Evolutionary conservation across 1,284 basidiomycete genomes (phyloP), one percentile per base, ranked within the genome.

Genomic region (Phylloboletellus chloephorus): DNA sequence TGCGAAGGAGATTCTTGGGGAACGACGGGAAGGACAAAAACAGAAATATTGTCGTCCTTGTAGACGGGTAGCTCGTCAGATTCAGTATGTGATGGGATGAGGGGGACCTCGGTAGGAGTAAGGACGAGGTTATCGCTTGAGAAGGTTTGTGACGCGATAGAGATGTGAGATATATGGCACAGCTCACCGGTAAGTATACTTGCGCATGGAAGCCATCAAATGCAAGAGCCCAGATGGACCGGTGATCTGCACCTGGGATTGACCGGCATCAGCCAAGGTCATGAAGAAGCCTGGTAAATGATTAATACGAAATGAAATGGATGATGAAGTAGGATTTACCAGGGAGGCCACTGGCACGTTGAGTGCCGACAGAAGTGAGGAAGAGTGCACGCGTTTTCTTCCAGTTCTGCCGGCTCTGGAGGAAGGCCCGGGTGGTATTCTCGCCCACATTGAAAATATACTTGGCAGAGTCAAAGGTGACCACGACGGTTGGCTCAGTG

Each of bases 391-490:
- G 74, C 2, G 83, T 69, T 42, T 76, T 79, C 53, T 72, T 76
- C 71, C 83, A 78, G 31, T 76, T 76, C 25, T 73, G 64, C 45
- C 68, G 68, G 50, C 78, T 79, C 64, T 92, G 83, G 6, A 82
- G 64, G 52, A 85, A 84, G 0, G 82, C 66, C 23, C 92, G 69
- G 37, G 81, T 81, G 0, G 83, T 82, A 41, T 85, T 88, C 60
- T 95, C 91, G 5, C 87, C 82, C 2, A 73, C 80, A 62, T 94
- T 93, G 71, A 95, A 90, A 37, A 93, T 70, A 53, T 92, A 94
- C 54, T 88, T 84, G 6, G 74, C 79, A 35, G 78, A 72, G 53
- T 88, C 84, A 56, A 91, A 89, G 5, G 76, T 71, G 44, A 93
- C 65, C 46, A 86, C 65, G 20, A 94, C 65, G 3, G 81, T 73